Conservation (phyloP, 805 yeast species). For the Teunomyces tritomae region DNA sequence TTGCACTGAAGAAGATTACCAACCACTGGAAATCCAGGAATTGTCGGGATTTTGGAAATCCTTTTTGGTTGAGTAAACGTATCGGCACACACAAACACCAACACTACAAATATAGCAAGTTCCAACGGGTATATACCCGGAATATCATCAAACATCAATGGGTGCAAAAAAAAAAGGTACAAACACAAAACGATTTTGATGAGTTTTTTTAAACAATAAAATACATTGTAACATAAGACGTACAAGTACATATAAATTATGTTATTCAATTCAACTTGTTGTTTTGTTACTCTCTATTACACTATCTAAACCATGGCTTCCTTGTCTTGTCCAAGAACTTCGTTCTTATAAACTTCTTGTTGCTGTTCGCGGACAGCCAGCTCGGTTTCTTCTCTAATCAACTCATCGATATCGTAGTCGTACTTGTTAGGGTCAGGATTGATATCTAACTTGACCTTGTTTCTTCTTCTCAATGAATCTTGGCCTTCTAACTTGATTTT, state of each 20-base stretch:
- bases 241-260: too few species aligned
- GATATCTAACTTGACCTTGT: slow-evolving; percentile 31
- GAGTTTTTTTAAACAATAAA: too few species aligned
- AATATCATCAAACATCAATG: slow-evolving; percentile 1
- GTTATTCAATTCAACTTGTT: too few species aligned
- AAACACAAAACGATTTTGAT: neutral
- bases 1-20: slow-evolving; percentile 49
- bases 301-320: slow-evolving; percentile 22
- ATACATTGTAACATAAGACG: neutral
- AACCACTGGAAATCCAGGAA: slow-evolving; percentile 49
- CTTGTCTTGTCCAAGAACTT: slow-evolving; percentile 19
- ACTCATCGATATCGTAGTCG: slow-evolving; percentile 45
- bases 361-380: slow-evolving; percentile 18
- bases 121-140: neutral
- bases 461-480: slow-evolving; percentile 23
- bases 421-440: slow-evolving; percentile 40
- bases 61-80: slow-evolving; percentile 15
- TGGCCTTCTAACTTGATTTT: slow-evolving; percentile 28
- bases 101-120: neutral
- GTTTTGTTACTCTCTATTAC: neutral
- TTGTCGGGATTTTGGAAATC: slow-evolving; percentile 38
- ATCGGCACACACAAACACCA: neutral
- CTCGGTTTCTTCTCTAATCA: slow-evolving; percentile 35
- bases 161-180: neutral
- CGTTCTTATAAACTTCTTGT: slow-evolving; percentile 18